Evolutionary conservation across 306 rosid genomes (phyloP).

Genomic region (Pyrus betulifolia): DNA sequence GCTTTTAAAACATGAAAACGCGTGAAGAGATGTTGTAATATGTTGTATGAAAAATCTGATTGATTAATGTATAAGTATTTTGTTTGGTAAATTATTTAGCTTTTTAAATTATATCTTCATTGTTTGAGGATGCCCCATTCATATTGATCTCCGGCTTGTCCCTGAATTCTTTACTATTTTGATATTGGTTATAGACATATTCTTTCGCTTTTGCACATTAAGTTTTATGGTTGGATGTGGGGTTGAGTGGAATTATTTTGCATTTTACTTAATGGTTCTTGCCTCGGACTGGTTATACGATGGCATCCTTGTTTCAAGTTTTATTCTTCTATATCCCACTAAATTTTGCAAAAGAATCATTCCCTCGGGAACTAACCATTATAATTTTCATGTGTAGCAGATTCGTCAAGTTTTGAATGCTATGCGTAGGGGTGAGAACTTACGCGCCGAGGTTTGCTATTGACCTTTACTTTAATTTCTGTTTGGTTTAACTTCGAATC

Average conservation of each 20-base stretch:
- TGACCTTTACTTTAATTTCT: background rate
- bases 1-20: no score
- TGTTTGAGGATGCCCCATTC: no score
- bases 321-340: background rate
- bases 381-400: slow-evolving; percentile 40
- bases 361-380: slow-evolving; percentile 14
- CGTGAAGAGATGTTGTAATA: no score
- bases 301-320: background rate
- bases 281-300: background rate
- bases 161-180: background rate
- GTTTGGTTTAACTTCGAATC: background rate
- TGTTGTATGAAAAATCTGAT: no score
- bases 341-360: slow-evolving; percentile 7
- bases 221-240: background rate
- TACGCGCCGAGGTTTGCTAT: slow-evolving; percentile 73
- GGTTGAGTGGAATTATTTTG: background rate
- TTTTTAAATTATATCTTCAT: no score
- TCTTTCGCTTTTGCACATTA: background rate
- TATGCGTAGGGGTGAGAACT: slow-evolving; percentile 85
- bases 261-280: background rate
- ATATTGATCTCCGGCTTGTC: no score
- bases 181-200: background rate
- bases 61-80: no score
- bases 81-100: no score
- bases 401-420: slow-evolving; percentile 88